phyloP scores from a whole-genome alignment of 2,329 filamentous ascomycete genomes.

The Cryphonectria nitschkei region DNA sequence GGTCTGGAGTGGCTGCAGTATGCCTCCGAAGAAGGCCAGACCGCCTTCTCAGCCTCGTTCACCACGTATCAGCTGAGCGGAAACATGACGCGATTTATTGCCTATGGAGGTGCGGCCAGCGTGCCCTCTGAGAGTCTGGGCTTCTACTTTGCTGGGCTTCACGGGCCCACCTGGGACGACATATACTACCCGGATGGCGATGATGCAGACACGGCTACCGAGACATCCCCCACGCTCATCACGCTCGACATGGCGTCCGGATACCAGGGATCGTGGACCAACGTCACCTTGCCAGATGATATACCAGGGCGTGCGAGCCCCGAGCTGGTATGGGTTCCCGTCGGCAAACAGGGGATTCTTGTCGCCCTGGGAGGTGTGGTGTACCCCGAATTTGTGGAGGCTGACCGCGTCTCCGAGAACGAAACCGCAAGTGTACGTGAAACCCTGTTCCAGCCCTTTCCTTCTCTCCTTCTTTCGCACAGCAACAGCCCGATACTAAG shows the following conservation, averaged over 20 bases:
- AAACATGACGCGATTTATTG: constrained; percentile 62
- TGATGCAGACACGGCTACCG: constrained; percentile 43
- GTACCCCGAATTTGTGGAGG: constrained; percentile 54
- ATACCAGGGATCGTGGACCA: constrained; percentile 57
- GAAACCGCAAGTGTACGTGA: constrained; percentile 45
- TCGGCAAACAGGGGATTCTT: constrained; percentile 74
- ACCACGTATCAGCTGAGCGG: constrained; percentile 41
- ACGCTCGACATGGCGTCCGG: constrained; percentile 62
- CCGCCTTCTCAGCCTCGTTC: constrained; percentile 50
- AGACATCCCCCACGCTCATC: constrained; percentile 61
- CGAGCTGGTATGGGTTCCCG: constrained; percentile 76
- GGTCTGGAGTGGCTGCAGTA: constrained; percentile 57
- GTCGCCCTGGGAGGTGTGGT: constrained; percentile 77
- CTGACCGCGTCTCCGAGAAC: constrained; percentile 37
- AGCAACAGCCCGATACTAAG: constrained; percentile 31
- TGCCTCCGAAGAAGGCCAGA: constrained; percentile 52
- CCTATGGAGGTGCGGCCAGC: constrained; percentile 65
- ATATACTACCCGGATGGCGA: constrained; percentile 47
- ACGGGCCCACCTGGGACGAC: constrained; percentile 51
- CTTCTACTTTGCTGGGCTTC: constrained; percentile 72
- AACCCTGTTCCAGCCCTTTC: background rate
- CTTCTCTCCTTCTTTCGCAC: background rate
- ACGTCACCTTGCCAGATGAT: constrained; percentile 53
- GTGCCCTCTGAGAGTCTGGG: constrained; percentile 72
- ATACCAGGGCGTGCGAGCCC: constrained; percentile 63